A percentile compares a stretch with the other conserved stretches of the same genome.
Evolutionary conservation across 2,329 filamentous ascomycete genomes (phyloP).

Genomic region (Aspergillus sp.): DNA sequence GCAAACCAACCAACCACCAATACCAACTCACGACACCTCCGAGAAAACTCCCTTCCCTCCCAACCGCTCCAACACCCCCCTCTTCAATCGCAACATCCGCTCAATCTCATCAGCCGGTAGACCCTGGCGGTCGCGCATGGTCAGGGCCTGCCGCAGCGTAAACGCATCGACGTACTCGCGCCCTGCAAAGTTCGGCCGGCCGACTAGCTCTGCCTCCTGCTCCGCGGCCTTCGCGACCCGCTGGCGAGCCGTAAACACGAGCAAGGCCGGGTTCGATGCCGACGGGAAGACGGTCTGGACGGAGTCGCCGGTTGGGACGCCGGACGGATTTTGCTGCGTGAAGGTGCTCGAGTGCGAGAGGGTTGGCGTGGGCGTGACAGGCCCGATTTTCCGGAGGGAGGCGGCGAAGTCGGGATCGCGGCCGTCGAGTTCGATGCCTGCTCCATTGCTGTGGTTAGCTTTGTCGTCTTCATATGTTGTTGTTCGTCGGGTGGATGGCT

Average conservation of each 20-base stretch:
- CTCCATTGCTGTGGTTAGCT: slow-evolving; percentile 5
- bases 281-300: slow-evolving; percentile 37
- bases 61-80: slow-evolving; percentile 42
- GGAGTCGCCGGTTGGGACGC: slow-evolving; percentile 22
- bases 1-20: not conserved
- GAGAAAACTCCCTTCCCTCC: slow-evolving; percentile 35
- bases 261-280: slow-evolving; percentile 54
- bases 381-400: slow-evolving; percentile 68
- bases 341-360: slow-evolving; percentile 56
- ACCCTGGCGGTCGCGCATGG: slow-evolving; percentile 47
- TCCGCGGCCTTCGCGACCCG: slow-evolving; percentile 54
- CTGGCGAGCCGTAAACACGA: slow-evolving; percentile 53
- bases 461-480: not conserved
- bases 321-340: slow-evolving; percentile 16
- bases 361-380: slow-evolving; percentile 58
- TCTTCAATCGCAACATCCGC: slow-evolving; percentile 43
- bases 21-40: slow-evolving; percentile 12
- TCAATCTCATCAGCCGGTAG: slow-evolving; percentile 42
- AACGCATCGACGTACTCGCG: slow-evolving; percentile 50
- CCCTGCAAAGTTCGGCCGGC: slow-evolving; percentile 38
- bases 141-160: slow-evolving; percentile 49
- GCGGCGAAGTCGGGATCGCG: slow-evolving; percentile 69
- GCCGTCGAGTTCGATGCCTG: slow-evolving; percentile 60
- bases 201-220: slow-evolving; percentile 52
- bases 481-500: not conserved